Conservation (phyloP, 768 basidiomycete species). For the Pleurotus tuoliensis region DNA sequence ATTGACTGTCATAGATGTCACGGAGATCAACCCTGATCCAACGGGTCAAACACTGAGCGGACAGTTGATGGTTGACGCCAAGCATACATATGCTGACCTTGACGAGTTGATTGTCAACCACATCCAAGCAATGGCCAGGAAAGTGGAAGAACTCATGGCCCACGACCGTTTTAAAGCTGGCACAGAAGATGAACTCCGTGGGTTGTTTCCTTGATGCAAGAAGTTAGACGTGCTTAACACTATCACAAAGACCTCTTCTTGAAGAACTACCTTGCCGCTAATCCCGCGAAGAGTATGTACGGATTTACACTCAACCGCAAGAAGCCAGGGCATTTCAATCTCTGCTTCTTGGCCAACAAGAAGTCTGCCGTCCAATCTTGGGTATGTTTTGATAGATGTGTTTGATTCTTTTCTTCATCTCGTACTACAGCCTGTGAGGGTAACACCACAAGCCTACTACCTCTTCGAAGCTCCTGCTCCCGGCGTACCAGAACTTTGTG, state of each 20-base stretch:
- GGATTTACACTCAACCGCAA: constrained; percentile 90
- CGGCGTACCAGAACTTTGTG: constrained; percentile 90
- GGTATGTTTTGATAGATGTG: constrained; percentile 46
- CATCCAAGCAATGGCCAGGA: constrained; percentile 88
- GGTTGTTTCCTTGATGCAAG: constrained; percentile 27
- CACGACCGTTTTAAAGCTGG: constrained; percentile 94
- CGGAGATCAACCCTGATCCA: constrained; percentile 73
- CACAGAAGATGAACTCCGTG: constrained; percentile 86
- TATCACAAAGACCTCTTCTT: constrained; percentile 67
- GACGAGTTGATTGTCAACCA: constrained; percentile 98
- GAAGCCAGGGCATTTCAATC: constrained; percentile 87
- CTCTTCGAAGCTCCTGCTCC: constrained; percentile 88
- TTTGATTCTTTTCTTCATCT: constrained; percentile 6
- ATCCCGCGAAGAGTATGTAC: constrained; percentile 93
- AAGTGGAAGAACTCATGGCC: constrained; percentile 91
- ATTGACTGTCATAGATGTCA: constrained; percentile 55
- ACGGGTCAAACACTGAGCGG: constrained; percentile 61
- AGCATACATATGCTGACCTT: constrained; percentile 86
- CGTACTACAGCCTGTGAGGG: constrained; percentile 69
- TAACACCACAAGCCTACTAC: constrained; percentile 84
- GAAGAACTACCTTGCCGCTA: constrained; percentile 87
- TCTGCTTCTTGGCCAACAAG: constrained; percentile 92
- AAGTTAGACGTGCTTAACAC: constrained; percentile 2
- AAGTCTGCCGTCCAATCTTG: constrained; percentile 87
- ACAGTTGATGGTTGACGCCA: constrained; percentile 68